Conservation (phyloP, 192 early-diverging fungal species). For the Coemansia sp. region DNA sequence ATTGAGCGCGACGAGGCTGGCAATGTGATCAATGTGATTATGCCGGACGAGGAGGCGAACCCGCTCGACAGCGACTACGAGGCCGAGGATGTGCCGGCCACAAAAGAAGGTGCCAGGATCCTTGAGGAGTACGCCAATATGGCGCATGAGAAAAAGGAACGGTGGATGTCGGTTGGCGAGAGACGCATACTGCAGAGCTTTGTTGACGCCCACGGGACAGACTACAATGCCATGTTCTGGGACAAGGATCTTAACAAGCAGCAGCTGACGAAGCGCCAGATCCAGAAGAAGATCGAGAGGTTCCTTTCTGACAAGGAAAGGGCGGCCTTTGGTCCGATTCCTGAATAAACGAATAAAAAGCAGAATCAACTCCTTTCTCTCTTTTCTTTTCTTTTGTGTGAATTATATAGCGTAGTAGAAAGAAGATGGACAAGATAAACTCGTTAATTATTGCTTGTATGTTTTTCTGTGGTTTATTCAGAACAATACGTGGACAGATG, state of each 20-base stretch:
- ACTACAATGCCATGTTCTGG: constrained; percentile 80
- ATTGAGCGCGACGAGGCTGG: constrained; percentile 80
- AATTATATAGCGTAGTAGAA: too few species aligned
- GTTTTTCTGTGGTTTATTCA: background rate
- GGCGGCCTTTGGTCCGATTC: constrained; percentile 11
- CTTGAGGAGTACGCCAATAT: constrained; percentile 58
- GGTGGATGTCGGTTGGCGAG: constrained; percentile 61
- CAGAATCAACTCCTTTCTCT: background rate
- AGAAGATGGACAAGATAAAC: too few species aligned
- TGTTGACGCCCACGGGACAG: constrained; percentile 69
- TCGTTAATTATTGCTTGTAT: too few species aligned
- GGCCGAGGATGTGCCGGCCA: constrained; percentile 49
- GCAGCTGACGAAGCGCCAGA: constrained; percentile 66
- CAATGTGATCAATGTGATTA: constrained; percentile 68
- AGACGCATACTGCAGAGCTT: constrained; percentile 58
- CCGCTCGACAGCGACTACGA: constrained; percentile 56
- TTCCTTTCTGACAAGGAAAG: constrained; percentile 49
- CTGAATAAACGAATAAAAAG: background rate
- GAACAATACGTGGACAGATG: background rate
- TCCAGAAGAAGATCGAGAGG: constrained; percentile 61
- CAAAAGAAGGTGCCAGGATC: constrained; percentile 60
- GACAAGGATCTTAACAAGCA: constrained; percentile 70
- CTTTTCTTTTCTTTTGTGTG: constrained; percentile 1
- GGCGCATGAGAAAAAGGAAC: constrained; percentile 39
- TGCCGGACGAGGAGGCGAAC: constrained; percentile 57